Evolutionary conservation across 1,139 yeast genomes (phyloP).

Genomic region (Lodderomyces jiufengensis): DNA sequence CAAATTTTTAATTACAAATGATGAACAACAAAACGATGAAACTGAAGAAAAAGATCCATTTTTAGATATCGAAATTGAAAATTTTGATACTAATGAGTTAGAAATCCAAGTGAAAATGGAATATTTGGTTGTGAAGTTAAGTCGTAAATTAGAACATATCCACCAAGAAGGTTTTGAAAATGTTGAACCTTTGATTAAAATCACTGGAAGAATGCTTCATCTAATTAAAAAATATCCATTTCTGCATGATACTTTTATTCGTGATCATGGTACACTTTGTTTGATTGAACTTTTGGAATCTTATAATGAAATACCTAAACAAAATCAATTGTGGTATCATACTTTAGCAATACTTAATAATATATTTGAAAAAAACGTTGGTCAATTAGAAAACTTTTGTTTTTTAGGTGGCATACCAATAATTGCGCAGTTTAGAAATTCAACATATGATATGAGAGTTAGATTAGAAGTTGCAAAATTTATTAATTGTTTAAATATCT

Average conservation of each 20-base stretch:
- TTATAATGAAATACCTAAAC: conserved; percentile 29
- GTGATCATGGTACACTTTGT: conserved; percentile 49
- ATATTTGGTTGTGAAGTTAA: conserved; percentile 32
- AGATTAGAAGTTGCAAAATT: conserved; percentile 46
- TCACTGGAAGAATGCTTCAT: conserved; percentile 41
- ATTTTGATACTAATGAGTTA: conserved; percentile 42
- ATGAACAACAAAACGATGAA: conserved; percentile 1
- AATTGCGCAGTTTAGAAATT: conserved; percentile 41
- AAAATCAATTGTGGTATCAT: conserved; percentile 38
- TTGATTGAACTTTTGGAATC: conserved; percentile 46
- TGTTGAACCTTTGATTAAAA: conserved; percentile 28
- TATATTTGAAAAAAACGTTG: conserved; percentile 32
- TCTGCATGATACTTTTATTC: conserved; percentile 41
- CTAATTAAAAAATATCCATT: conserved; percentile 39
- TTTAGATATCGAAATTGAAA: conserved; percentile 36
- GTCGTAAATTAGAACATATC: conserved; percentile 30
- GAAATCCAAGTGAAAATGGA: conserved; percentile 46
- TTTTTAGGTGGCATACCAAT: conserved; percentile 57
- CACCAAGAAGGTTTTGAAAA: conserved; percentile 30
- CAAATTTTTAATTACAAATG: background rate
- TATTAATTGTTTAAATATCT: conserved; percentile 34
- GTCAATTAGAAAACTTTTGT: conserved; percentile 49
- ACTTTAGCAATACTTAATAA: conserved; percentile 40
- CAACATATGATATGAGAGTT: conserved; percentile 31
- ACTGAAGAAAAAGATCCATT: conserved; percentile 38